Percentiles rank a stretch among this genome's conserved stretches.
These are phyloP conservation scores for Hirsutella thompsonii DNA, from an alignment of 2,329 filamentous ascomycete genomes.

Conservation along the genomic window DNA sequence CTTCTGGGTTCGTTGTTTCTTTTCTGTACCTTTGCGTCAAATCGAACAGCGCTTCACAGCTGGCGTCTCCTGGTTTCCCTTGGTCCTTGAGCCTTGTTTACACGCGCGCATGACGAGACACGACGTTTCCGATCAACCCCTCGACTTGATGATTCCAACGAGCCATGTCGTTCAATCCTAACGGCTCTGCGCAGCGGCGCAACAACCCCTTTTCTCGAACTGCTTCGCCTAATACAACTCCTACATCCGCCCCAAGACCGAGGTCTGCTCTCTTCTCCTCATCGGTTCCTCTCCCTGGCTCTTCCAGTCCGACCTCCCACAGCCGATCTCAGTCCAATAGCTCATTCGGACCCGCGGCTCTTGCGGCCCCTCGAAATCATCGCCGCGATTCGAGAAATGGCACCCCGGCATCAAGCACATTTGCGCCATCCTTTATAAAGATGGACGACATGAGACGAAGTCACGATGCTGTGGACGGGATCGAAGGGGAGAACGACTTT, in stretches of 20 bases:
- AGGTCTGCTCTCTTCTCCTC: conserved; percentile 64
- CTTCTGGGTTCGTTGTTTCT: conserved; percentile 7
- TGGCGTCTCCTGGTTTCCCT: background rate
- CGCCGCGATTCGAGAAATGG: conserved; percentile 51
- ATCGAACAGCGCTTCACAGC: background rate
- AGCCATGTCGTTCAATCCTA: conserved; percentile 22
- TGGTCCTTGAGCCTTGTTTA: conserved; percentile 11
- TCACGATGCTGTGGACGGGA: conserved; percentile 49
- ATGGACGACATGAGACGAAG: conserved; percentile 57
- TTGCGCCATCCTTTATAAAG: conserved; percentile 94
- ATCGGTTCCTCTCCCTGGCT: conserved; percentile 30
- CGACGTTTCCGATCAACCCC: background rate
- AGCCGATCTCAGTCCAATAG: conserved; percentile 56
- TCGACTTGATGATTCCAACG: conserved; percentile 10
- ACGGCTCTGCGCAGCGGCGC: conserved; percentile 49
- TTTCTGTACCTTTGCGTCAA: conserved; percentile 6
- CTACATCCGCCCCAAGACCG: conserved; percentile 43
- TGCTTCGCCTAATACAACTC: conserved; percentile 51
- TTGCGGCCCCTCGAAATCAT: conserved; percentile 26
- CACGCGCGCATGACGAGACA: conserved; percentile 5
- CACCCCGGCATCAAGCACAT: conserved; percentile 61
- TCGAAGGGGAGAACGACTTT: conserved; percentile 97
- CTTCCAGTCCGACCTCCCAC: conserved; percentile 38
- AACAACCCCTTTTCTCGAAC: conserved; percentile 70
- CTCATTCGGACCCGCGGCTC: conserved; percentile 28